These are phyloP conservation scores for Emydomyces testavorans DNA, from an alignment of 2,329 filamentous ascomycete genomes.

Conservation along the genomic window DNA sequence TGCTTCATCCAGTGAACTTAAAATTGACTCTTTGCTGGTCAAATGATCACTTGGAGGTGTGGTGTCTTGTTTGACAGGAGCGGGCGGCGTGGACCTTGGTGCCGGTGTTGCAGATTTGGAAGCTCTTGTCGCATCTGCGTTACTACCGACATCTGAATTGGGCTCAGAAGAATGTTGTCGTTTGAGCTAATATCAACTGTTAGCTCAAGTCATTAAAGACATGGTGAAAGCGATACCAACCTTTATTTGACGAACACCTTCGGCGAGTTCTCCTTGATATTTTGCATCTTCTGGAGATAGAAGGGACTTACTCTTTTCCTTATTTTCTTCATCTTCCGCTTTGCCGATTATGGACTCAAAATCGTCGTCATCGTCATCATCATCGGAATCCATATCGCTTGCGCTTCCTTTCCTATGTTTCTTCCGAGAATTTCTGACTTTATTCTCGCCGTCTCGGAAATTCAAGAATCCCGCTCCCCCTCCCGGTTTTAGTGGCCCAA, in stretches of 20 bases:
- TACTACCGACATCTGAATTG: constrained; percentile 28
- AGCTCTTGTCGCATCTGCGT: constrained; percentile 28
- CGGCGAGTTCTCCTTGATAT: constrained; percentile 50
- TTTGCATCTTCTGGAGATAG: constrained; percentile 52
- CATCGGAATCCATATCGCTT: constrained; percentile 64
- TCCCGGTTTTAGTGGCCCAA: constrained; percentile 73
- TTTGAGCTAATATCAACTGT: constrained; percentile 44
- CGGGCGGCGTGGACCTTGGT: constrained; percentile 29
- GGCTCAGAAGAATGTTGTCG: constrained; percentile 54
- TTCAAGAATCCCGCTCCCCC: constrained; percentile 82
- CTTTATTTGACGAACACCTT: constrained; percentile 56
- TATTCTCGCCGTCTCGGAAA: constrained; percentile 60
- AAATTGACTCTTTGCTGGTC: constrained; percentile 13
- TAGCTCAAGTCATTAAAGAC: background rate
- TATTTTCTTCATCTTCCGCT: constrained; percentile 48
- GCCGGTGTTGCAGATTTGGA: constrained; percentile 33
- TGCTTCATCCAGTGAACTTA: constrained; percentile 22
- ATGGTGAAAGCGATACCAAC: constrained; percentile 29
- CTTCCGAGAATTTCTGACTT: constrained; percentile 48
- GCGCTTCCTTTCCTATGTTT: constrained; percentile 45
- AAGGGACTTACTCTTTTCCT: constrained; percentile 36
- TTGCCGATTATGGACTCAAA: constrained; percentile 49
- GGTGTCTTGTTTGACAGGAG: constrained; percentile 23
- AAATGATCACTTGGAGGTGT: constrained; percentile 25
- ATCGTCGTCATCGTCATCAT: constrained; percentile 65